A percentile compares a stretch with the other conserved stretches of the same genome.
phyloP scores from a whole-genome alignment of 768 basidiomycete genomes.

The Kwoniella bestiolae region DNA sequence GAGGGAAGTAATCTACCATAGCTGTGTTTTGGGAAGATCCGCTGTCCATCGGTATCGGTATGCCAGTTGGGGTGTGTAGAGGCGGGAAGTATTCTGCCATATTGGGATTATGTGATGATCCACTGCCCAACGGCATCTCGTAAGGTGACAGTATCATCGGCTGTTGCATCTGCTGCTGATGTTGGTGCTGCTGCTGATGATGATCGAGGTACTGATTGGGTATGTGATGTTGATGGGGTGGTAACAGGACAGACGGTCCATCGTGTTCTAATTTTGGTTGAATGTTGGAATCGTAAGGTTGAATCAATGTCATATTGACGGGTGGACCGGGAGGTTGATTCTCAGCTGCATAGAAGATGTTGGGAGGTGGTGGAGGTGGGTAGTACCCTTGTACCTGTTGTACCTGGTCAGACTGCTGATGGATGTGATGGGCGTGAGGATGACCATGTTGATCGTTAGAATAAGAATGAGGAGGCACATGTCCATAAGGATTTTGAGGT shows the following conservation, averaged over 20 bases:
- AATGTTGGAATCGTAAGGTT: not conserved
- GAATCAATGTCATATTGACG: slow-evolving; percentile 11
- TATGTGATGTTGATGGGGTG: slow-evolving; percentile 14
- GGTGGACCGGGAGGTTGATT: slow-evolving; percentile 20
- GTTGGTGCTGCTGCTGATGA: slow-evolving; percentile 12
- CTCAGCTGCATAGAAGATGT: slow-evolving; percentile 28
- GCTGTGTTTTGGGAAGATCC: slow-evolving; percentile 13
- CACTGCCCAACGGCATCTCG: slow-evolving; percentile 17
- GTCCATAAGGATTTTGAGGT: slow-evolving; percentile 14
- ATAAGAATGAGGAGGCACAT: not conserved
- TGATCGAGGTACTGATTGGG: slow-evolving; percentile 8
- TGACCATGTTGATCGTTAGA: not conserved
- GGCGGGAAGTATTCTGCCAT: slow-evolving; percentile 23
- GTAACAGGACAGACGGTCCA: slow-evolving; percentile 10
- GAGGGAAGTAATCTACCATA: slow-evolving; percentile 15
- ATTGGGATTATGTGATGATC: slow-evolving; percentile 19
- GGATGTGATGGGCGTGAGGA: not conserved
- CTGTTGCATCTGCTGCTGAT: slow-evolving; percentile 14
- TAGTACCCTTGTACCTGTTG: slow-evolving; percentile 15
- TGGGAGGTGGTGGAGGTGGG: slow-evolving; percentile 27
- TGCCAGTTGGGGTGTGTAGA: slow-evolving; percentile 4
- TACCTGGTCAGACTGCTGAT: not conserved
- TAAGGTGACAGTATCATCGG: slow-evolving; percentile 6
- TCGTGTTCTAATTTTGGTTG: slow-evolving; percentile 9
- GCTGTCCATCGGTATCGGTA: slow-evolving; percentile 8